Conservation (phyloP, 177 flowering plant genomes). For the Telopea speciosissima region DNA sequence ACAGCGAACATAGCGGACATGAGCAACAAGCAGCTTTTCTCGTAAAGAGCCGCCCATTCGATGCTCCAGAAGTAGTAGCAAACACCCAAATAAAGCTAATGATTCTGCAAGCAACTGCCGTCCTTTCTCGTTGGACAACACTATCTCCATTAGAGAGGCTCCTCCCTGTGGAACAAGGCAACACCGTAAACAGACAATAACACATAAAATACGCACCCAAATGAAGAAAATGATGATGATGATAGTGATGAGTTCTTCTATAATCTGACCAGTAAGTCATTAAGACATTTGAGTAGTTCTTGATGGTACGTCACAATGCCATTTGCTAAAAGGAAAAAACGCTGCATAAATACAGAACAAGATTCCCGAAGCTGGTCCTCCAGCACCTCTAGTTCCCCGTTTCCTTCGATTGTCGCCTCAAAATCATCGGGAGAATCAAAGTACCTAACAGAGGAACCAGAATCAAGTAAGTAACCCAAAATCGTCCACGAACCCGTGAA, state of each 20-base stretch:
- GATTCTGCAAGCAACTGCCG: conserved; percentile 26
- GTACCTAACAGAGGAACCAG: conserved; percentile 15
- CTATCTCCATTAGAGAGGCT: conserved; percentile 9
- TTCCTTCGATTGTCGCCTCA: conserved; percentile 23
- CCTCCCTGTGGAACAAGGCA: conserved; percentile 15
- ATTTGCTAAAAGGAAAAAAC: conserved; percentile 21
- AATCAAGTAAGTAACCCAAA: background rate
- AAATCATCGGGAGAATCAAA: conserved; percentile 21
- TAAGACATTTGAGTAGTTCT: conserved; percentile 15
- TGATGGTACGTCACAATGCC: conserved; percentile 19
- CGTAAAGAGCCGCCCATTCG: conserved; percentile 18
- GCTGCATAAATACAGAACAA: conserved; percentile 21
- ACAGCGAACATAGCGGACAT: conserved; percentile 17
- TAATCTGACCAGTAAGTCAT: conserved; percentile 14
- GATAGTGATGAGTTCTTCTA: background rate
- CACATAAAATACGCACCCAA: background rate
- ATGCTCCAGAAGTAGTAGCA: conserved; percentile 24
- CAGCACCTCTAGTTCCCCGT: conserved; percentile 14
- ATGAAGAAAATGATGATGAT: background rate
- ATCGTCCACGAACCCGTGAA: no score
- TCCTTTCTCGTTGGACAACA: conserved; percentile 16
- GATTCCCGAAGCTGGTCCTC: conserved; percentile 30
- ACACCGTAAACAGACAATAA: background rate
- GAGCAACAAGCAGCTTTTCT: conserved; percentile 25
- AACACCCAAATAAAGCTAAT: conserved; percentile 23